Percentiles rank a stretch among this genome's conserved stretches.
Evolutionary conservation across 495 filamentous ascomycete genomes (phyloP).

Genomic region (Pyronema domesticum): DNA sequence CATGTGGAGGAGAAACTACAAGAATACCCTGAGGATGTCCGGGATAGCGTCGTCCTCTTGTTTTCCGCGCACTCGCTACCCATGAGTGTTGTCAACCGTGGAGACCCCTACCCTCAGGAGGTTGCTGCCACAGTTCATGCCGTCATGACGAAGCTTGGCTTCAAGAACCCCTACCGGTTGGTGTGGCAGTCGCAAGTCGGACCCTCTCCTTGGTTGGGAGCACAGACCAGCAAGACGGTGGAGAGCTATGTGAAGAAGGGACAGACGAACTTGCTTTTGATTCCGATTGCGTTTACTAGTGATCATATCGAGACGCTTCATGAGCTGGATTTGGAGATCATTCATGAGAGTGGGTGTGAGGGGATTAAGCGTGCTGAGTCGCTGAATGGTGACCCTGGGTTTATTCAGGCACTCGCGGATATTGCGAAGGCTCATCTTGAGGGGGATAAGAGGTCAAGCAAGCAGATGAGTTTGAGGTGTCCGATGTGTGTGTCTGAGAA

Average conservation of each 20-base stretch:
- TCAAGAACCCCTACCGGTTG: slow-evolving; percentile 75
- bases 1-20: slow-evolving; percentile 72
- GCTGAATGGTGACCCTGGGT: slow-evolving; percentile 77
- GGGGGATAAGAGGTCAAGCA: slow-evolving; percentile 47
- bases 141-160: slow-evolving; percentile 76
- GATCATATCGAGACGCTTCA: slow-evolving; percentile 97
- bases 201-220: slow-evolving; percentile 84
- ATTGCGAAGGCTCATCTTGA: slow-evolving; percentile 64
- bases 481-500: slow-evolving; percentile 83
- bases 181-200: slow-evolving; percentile 99
- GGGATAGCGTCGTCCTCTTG: slow-evolving; percentile 64
- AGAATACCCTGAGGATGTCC: slow-evolving; percentile 62
- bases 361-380: slow-evolving; percentile 84
- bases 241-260: slow-evolving; percentile 77
- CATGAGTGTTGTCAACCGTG: slow-evolving; percentile 57
- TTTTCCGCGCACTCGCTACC: slow-evolving; percentile 94
- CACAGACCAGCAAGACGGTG: slow-evolving; percentile 79
- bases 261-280: slow-evolving; percentile 74
- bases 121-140: slow-evolving; percentile 95
- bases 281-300: slow-evolving; percentile 91
- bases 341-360: slow-evolving; percentile 66
- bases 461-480: slow-evolving; percentile 81
- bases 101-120: slow-evolving; percentile 91
- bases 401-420: slow-evolving; percentile 79
- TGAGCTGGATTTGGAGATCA: slow-evolving; percentile 90